A percentile compares a stretch with the other conserved stretches of the same genome.
Evolutionary conservation across 495 filamentous ascomycete species (phyloP).

Genomic region (Penicillium egyptiacum): DNA sequence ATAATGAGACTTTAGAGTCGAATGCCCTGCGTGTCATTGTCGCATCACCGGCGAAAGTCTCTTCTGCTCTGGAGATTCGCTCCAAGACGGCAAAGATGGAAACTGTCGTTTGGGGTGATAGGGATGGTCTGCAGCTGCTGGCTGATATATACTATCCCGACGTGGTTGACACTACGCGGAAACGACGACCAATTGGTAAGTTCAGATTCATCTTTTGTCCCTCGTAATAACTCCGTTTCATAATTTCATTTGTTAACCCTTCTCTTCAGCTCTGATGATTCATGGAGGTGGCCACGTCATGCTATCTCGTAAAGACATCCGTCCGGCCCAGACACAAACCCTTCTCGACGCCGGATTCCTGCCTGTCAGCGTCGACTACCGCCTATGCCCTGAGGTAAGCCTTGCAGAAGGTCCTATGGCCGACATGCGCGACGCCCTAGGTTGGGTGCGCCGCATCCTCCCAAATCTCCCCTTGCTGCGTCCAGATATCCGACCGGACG

Average conservation of each 20-base stretch:
- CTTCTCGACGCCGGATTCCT: constrained; percentile 46
- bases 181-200: neutral
- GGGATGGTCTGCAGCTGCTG: neutral
- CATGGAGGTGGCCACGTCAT: no score
- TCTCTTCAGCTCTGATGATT: no score
- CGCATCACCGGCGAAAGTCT: neutral
- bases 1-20: neutral
- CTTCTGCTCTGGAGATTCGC: neutral
- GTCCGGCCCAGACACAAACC: neutral
- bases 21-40: neutral
- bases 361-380: constrained; percentile 54
- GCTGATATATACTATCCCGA: constrained; percentile 2
- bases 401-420: constrained; percentile 49
- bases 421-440: constrained; percentile 45
- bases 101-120: neutral
- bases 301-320: no score
- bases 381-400: constrained; percentile 53
- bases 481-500: constrained; percentile 34
- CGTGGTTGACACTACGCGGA: neutral
- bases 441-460: constrained; percentile 42
- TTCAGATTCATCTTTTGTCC: neutral
- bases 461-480: constrained; percentile 27
- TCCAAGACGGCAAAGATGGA: neutral
- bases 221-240: constrained; percentile 28
- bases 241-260: constrained; percentile 13